Conservation (phyloP, 2,329 filamentous ascomycete genomes). For the Claviceps paspali region DNA sequence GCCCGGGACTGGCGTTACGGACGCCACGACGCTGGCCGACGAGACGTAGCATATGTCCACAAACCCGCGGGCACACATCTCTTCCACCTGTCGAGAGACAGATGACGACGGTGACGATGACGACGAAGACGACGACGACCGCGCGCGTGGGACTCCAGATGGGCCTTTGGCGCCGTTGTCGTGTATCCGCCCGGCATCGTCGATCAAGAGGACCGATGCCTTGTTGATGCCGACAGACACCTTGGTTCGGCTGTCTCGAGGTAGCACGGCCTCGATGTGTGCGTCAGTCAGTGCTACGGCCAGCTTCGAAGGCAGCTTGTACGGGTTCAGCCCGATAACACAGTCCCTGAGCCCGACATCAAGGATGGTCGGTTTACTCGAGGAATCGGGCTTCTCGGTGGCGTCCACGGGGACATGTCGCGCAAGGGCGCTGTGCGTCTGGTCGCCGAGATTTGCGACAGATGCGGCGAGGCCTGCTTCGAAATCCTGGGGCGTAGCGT, state of each 20-base stretch:
- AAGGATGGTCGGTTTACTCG: conserved; percentile 45
- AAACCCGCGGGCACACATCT: conserved; percentile 53
- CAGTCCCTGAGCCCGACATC: conserved; percentile 71
- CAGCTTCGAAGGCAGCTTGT: conserved; percentile 59
- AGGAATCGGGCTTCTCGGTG: conserved; percentile 12
- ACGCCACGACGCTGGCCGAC: conserved; percentile 54
- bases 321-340: conserved; percentile 69
- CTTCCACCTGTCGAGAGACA: conserved; percentile 35
- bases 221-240: conserved; percentile 58
- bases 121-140: conserved; percentile 17
- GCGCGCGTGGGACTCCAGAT: conserved; percentile 9
- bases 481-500: conserved; percentile 55
- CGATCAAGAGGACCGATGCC: conserved; percentile 68
- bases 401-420: conserved; percentile 9
- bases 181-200: conserved; percentile 41
- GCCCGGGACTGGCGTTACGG: conserved; percentile 37
- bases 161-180: conserved; percentile 6
- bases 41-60: conserved; percentile 81
- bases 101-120: conserved; percentile 18
- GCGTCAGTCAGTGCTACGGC: conserved; percentile 67
- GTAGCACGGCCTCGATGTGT: conserved; percentile 51
- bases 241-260: conserved; percentile 47
- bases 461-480: conserved; percentile 64
- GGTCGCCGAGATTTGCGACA: conserved; percentile 59
- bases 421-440: conserved; percentile 35